Base-by-base conservation (phyloP, 768 basidiomycete species). In the Scleroderma bovista region DNA sequence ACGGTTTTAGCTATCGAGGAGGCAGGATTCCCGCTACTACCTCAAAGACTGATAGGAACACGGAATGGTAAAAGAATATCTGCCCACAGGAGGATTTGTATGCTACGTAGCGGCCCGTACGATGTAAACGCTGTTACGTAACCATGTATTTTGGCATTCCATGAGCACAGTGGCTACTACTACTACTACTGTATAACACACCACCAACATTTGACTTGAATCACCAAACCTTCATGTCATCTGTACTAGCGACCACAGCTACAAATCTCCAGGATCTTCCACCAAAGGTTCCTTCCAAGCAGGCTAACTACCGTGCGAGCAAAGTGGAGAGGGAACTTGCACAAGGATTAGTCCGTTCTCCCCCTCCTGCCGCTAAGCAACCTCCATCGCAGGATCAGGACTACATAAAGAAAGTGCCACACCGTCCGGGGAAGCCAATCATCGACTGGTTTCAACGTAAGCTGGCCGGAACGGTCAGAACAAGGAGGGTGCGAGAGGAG, bases 371-470 rank as follows among this genome's bases (percentile, higher is more conserved):
- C 39, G 52, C 51, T 43, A 64, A 56, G 52, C 62, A 57, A 51
- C 57, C 60, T 46, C 61, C 60, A 19, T 53, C 54, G 51, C 54
- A 60, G 60, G 57, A 63, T 31, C 76, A 77, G 53, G 42, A 60
- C 43, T 61, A 66, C 41, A 68, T 72, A 50, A 86, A 88, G 72
- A 87, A 85, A 63, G 62, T 79, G 7, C 69, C 83, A 48, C 78
- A 80, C 43, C 80, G 84, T 34, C 80, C 85, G 16, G 86, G 88
- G 65, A 88, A 89, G 63, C 90, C 90, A 9, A 85, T 93, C 58
- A 83, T 93, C 59, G 86, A 88, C 58, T 93, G 90, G 90, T 83
- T 93, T 52, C 89, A 92, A 60, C 81, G 88, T 55, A 93, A 93
- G 66, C 74, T 93, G 13, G 84, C 82, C 32, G 87, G 87, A 22